Conservation (phyloP, 1,284 basidiomycete species). For the Mycena sp. region DNA sequence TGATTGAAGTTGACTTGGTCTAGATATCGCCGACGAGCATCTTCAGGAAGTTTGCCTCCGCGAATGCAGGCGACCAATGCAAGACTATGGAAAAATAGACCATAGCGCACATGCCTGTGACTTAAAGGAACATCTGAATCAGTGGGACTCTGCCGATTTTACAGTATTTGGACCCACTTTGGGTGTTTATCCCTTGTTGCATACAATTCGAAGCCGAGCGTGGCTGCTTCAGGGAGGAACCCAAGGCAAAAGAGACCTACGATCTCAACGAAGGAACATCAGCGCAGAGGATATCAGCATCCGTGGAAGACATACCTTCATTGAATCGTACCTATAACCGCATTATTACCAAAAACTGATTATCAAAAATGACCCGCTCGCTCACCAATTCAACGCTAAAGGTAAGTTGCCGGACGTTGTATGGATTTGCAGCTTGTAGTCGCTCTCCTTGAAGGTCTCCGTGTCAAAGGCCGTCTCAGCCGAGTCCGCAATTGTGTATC, state of each 20-base stretch:
- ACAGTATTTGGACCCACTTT: slow-evolving; percentile 57
- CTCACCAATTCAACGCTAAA: slow-evolving; percentile 67
- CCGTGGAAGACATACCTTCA: slow-evolving; percentile 54
- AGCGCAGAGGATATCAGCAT: neutral
- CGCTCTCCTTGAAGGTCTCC: slow-evolving; percentile 63
- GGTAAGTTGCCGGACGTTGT: slow-evolving; percentile 56
- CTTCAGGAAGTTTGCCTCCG: slow-evolving; percentile 49
- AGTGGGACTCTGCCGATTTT: neutral
- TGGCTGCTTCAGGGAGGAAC: slow-evolving; percentile 62
- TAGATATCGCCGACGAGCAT: slow-evolving; percentile 54
- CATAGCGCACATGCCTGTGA: slow-evolving; percentile 72
- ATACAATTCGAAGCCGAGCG: slow-evolving; percentile 69
- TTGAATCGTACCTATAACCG: slow-evolving; percentile 64
- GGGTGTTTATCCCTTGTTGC: slow-evolving; percentile 65
- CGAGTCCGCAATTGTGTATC: slow-evolving; percentile 59
- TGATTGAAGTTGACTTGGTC: slow-evolving; percentile 69
- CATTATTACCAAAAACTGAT: neutral
- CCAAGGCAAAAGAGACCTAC: slow-evolving; percentile 71
- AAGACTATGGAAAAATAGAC: slow-evolving; percentile 73
- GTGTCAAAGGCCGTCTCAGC: slow-evolving; percentile 67
- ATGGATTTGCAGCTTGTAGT: slow-evolving; percentile 57
- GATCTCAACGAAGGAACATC: slow-evolving; percentile 47
- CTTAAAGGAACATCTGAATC: slow-evolving; percentile 41
- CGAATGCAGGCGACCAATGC: slow-evolving; percentile 67
- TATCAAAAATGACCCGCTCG: neutral